Evolutionary conservation across 2,329 filamentous ascomycete genomes (phyloP), one percentile per base, ranked within the genome.

Genomic region (Lachnellula hyalina): DNA sequence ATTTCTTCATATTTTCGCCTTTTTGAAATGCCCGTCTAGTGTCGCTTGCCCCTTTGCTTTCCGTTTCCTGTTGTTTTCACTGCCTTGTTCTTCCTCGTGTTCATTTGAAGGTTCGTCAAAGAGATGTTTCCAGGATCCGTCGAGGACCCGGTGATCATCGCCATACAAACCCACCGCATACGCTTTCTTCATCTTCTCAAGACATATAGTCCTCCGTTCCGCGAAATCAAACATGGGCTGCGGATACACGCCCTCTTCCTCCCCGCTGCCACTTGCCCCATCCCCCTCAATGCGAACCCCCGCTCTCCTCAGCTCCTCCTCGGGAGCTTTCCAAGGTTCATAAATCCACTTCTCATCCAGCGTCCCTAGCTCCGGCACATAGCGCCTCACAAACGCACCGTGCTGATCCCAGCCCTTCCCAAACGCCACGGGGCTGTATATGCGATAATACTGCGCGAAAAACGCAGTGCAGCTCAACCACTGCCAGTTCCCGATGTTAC

Each of bases 221-320:
- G 73, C 68, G 65, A 91, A 92, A 70, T 91, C 86, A 67, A 92
- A 89, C 80, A 91, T 90, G 1, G 86, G 86, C 66, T 85, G 85
- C 1, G 87, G 86, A 67, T 91, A 92, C 0, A 77, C 71, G 0
- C 74, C 76, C 23, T 75, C 72, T 3, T 75, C 71, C 19, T 71
- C 71, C 6, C 65, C 67, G 28, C 75, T 70, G 6, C 65, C 67
- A 28, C 75, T 32, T 3, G 2, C 67, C 2, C 77, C 78, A 59
- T 84, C 76, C 0, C 81, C 83, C 46, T 74, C 79, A 51, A 89
- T 72, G 17, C 80, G 67, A 50, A 88, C 85, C 0, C 83, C 81
- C 54, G 86, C 88, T 64, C 78, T 83, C 67, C 82, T 87, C 72
- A 89, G 84, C 54, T 90, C 87, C 19, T 71, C 71, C 40, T 85